A percentile compares a stretch with the other conserved stretches of the same genome.
These are phyloP conservation scores for Wickerhamomyces bisporus DNA, from an alignment of 805 yeast species.

Conservation along the genomic window DNA sequence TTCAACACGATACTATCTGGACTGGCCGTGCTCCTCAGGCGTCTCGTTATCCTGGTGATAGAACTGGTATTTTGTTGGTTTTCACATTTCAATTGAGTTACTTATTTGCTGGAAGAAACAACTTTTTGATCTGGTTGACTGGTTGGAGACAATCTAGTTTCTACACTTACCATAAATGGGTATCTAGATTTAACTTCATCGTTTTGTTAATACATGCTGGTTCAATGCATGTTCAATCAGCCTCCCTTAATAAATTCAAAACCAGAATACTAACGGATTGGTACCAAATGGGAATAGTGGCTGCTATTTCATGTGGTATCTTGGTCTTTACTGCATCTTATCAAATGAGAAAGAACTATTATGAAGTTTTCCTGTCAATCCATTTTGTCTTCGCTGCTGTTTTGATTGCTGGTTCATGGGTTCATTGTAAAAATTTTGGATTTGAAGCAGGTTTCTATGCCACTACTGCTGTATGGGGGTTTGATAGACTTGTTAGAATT, in stretches of 20 bases:
- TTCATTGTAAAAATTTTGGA: conserved; percentile 47
- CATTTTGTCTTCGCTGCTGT: conserved; percentile 53
- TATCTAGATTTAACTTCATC: conserved; percentile 39
- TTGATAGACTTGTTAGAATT: conserved; percentile 45
- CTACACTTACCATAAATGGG: conserved; percentile 62
- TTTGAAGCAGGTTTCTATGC: conserved; percentile 41
- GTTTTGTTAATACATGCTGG: conserved; percentile 18
- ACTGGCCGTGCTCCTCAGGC: conserved; percentile 11
- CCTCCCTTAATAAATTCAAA: conserved; percentile 7
- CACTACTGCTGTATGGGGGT: conserved; percentile 38
- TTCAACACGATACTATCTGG: conserved; percentile 18
- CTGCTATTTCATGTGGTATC: conserved; percentile 7
- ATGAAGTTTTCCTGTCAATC: conserved; percentile 53
- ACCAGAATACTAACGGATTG: conserved; percentile 11
- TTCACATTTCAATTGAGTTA: conserved; percentile 46
- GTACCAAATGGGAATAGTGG: conserved; percentile 21
- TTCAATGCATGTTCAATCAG: conserved; percentile 19
- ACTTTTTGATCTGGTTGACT: conserved; percentile 54
- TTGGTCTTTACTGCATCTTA: conserved; percentile 23
- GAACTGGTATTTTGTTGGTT: conserved; percentile 21
- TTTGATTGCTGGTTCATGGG: conserved; percentile 51
- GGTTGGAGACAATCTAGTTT: conserved; percentile 66
- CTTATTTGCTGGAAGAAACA: conserved; percentile 69
- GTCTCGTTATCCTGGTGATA: conserved; percentile 24
- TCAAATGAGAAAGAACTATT: conserved; percentile 45